Conservation (phyloP, 768 basidiomycete genomes). For the Mycena metata region DNA sequence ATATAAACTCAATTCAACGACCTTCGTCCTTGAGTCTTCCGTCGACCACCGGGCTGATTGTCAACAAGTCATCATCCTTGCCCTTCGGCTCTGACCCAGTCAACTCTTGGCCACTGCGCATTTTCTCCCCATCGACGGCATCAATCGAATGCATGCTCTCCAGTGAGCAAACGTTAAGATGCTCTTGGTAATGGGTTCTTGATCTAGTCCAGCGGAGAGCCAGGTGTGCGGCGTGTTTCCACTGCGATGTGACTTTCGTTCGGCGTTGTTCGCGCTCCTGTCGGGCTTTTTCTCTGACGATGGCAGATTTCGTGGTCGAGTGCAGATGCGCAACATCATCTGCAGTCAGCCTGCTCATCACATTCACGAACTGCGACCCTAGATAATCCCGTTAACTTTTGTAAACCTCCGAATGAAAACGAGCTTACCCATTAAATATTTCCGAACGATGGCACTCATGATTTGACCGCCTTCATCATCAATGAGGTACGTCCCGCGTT, state of each 20-base stretch:
- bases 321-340: constrained; percentile 52
- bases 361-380: constrained; percentile 85
- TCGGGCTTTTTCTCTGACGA: constrained; percentile 63
- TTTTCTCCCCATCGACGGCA: constrained; percentile 71
- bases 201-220: constrained; percentile 63
- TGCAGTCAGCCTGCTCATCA: constrained; percentile 60
- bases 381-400: constrained; percentile 20
- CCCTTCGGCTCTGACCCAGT: constrained; percentile 36
- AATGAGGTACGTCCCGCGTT: constrained; percentile 75
- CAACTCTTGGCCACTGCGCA: constrained; percentile 53
- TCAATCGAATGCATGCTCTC: constrained; percentile 89
- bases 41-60: constrained; percentile 75
- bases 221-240: constrained; percentile 61
- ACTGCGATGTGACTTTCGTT: constrained; percentile 53
- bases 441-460: constrained; percentile 84
- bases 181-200: constrained; percentile 66
- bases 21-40: constrained; percentile 73
- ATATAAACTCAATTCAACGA: constrained; percentile 37
- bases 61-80: constrained; percentile 63
- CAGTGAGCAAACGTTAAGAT: constrained; percentile 69
- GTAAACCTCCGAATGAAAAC: not conserved
- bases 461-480: constrained; percentile 88
- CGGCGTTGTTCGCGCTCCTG: constrained; percentile 46
- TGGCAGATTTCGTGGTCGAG: constrained; percentile 57
- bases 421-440: constrained; percentile 82